Base-by-base conservation (phyloP, 805 yeast species). In the Saccharomyces kudriavzevii region DNA sequence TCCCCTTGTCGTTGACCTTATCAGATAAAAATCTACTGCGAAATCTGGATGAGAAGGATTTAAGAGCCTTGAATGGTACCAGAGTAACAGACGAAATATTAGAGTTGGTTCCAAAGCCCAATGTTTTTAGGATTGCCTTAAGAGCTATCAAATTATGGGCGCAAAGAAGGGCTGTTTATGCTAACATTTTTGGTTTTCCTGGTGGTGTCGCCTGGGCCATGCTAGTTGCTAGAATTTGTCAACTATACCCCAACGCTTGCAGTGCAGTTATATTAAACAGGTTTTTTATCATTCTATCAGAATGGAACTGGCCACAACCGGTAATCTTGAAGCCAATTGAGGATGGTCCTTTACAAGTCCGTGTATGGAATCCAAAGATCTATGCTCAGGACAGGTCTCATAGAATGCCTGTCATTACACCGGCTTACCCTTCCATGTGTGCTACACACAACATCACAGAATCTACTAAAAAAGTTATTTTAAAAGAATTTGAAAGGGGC, bases 131-230 rank as follows among this genome's bases (percentile, higher is more conserved):
- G 65, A 91, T 90, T 61, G 96, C 97, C 1, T 74, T 94, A 54
- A 76, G 99, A 58, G 91, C 96, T 14, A 87, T 94, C 58, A 94
- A 94, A 70, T 76, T 94, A 64, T 94, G 99, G 99, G 99, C 99
- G 0, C 92, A 90, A 66, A 82, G 90, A 63, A 78, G 98, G 50
- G 98, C 97, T 0, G 81, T 94, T 14, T 94, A 94, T 71, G 97
- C 89, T 5, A 94, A 94, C 66, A 86, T 94, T 47, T 89, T 86
- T 78, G 99, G 99, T 0, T 94, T 92, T 71, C 99, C 98, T 0
- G 99, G 99, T 64, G 99, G 99, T 70, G 99, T 94, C 49, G 99
- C 99, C 1, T 94, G 99, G 99, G 99, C 99, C 0, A 94, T 94
- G 97, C 70, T 94, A 45, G 97, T 91, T n/a, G 99, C 98, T 1